phyloP scores from a whole-genome alignment of 106 monocot genomes.

The Acanthochlamys bracteata region DNA sequence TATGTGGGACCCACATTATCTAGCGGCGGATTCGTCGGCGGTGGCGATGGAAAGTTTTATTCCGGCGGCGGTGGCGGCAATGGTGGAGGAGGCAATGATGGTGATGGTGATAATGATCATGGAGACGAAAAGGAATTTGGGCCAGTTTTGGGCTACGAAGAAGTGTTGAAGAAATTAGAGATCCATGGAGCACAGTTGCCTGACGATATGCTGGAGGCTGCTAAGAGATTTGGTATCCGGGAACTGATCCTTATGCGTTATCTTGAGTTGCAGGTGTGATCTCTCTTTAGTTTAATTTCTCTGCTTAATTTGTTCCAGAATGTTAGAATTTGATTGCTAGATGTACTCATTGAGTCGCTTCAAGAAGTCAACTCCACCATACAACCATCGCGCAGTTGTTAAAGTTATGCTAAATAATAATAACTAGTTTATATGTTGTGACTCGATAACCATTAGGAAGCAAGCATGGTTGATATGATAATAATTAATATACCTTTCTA shows the following conservation, averaged over 20 bases:
- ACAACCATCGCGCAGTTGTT: not conserved
- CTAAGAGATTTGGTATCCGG: constrained; percentile 49
- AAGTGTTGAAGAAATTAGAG: constrained; percentile 42
- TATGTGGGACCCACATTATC: no score
- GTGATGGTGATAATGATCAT: constrained; percentile 6
- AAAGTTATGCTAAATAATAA: not conserved
- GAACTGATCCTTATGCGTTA: constrained; percentile 57
- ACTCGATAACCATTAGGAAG: no score
- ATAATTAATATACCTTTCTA: no score
- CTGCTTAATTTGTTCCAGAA: no score
- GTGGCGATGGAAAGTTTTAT: constrained; percentile 23
- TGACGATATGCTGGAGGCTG: constrained; percentile 60
- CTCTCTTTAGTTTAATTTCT: not conserved
- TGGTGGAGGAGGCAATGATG: constrained; percentile 17
- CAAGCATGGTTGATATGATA: no score
- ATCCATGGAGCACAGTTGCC: constrained; percentile 30
- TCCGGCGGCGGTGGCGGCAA: constrained; percentile 20
- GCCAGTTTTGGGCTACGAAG: constrained; percentile 39
- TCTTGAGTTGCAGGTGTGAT: constrained; percentile 63
- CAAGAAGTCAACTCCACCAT: no score
- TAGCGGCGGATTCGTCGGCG: no score
- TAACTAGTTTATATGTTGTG: no score
- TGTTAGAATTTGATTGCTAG: no score
- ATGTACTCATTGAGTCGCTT: no score
- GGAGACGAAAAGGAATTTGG: constrained; percentile 47